These are phyloP conservation scores for Lentinus tigrinus DNA, from an alignment of 768 basidiomycete genomes.

Conservation along the genomic window DNA sequence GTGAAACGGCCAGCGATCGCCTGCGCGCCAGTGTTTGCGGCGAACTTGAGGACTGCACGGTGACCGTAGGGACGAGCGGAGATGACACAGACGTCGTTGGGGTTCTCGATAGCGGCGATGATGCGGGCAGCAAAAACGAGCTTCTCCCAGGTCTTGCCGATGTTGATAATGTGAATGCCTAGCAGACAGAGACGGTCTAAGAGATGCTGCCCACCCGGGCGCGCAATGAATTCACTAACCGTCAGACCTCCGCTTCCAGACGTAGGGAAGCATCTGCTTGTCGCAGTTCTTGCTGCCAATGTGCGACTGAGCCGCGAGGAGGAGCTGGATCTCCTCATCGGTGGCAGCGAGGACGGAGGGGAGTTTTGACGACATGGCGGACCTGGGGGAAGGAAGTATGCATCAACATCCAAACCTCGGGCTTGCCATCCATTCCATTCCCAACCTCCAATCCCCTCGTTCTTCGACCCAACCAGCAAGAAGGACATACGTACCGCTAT, in stretches of 20 bases:
- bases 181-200: conserved; percentile 15
- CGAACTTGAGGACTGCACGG: conserved; percentile 98
- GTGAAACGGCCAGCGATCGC: conserved; percentile 99
- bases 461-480: conserved; percentile 24
- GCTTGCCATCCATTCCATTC: conserved; percentile 36
- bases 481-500: conserved; percentile 38
- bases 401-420: conserved; percentile 36
- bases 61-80: conserved; percentile 98
- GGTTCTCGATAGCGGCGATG: conserved; percentile 97
- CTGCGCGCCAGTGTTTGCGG: conserved; percentile 96
- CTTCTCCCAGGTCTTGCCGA: conserved; percentile 99
- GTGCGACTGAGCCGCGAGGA: conserved; percentile 94
- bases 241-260: conserved; percentile 95
- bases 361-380: conserved; percentile 79
- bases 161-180: conserved; percentile 97
- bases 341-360: conserved; percentile 91
- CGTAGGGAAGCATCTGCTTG: conserved; percentile 97
- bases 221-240: conserved; percentile 52
- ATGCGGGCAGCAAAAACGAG: conserved; percentile 96
- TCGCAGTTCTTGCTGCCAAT: conserved; percentile 99
- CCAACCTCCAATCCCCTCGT: conserved; percentile 21
- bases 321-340: conserved; percentile 95
- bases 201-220: conserved; percentile 16
- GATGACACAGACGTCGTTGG: conserved; percentile 96
- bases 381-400: conserved; percentile 16